Percentiles rank a stretch among this genome's conserved stretches.
phyloP scores from a whole-genome alignment of 306 rosid genomes.

The Cicer arietinum region DNA sequence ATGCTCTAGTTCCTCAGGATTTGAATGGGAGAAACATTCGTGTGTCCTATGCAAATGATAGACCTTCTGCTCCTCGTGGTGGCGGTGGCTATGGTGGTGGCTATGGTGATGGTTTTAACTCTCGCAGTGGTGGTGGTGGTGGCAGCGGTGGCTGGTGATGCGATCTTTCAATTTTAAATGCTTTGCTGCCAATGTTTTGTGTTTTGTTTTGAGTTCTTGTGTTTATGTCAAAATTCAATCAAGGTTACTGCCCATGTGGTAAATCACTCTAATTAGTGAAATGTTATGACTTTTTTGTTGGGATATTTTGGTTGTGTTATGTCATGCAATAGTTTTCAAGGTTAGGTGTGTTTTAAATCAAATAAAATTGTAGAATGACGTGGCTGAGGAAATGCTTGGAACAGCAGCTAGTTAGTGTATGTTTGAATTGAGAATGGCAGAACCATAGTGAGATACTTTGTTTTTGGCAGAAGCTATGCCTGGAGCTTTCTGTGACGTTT shows the following conservation, averaged over 20 bases:
- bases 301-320: not conserved
- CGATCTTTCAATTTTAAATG: not conserved
- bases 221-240: constrained; percentile 8
- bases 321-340: not conserved
- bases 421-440: too few relatives aligned
- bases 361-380: not conserved
- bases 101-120: constrained; percentile 1
- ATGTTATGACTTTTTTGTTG: not conserved
- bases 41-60: constrained; percentile 67
- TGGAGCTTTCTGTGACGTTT: too few relatives aligned
- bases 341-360: not conserved
- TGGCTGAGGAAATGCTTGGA: too few relatives aligned
- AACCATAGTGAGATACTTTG: too few relatives aligned
- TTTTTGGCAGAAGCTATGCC: too few relatives aligned
- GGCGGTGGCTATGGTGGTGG: constrained; percentile 40
- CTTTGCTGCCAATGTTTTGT: not conserved
- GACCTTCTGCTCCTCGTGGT: constrained; percentile 53
- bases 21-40: constrained; percentile 67
- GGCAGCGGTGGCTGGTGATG: constrained; percentile 39
- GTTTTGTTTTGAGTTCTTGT: not conserved
- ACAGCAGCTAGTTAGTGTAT: too few relatives aligned
- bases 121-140: constrained; percentile 5
- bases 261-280: constrained; percentile 23
- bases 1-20: constrained; percentile 55
- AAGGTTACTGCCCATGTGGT: constrained; percentile 24